phyloP scores from a whole-genome alignment of 2,329 filamentous ascomycete species.

The Hirsutella rhossiliensis region DNA sequence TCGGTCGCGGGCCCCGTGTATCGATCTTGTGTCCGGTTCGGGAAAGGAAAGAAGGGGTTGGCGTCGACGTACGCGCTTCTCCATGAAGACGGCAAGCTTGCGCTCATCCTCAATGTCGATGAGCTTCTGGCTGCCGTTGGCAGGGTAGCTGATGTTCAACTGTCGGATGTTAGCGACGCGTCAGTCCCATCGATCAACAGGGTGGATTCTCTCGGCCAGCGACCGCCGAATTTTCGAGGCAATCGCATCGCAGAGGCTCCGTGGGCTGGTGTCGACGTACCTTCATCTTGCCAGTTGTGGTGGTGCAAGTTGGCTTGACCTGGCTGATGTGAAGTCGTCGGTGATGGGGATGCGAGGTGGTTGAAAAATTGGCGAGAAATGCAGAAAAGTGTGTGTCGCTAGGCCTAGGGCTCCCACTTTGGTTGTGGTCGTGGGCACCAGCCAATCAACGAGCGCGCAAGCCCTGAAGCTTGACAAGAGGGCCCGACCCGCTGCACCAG shows the following conservation, averaged over 20 bases:
- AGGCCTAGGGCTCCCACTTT: conserved; percentile 19
- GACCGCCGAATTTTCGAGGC: background rate
- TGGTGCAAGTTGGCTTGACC: conserved; percentile 33
- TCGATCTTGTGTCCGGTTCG: background rate
- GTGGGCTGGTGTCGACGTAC: conserved; percentile 15
- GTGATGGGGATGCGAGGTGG: conserved; percentile 14
- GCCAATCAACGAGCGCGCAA: conserved; percentile 19
- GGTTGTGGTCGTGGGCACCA: conserved; percentile 5
- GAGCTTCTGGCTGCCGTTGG: conserved; percentile 99
- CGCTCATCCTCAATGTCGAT: conserved; percentile 99
- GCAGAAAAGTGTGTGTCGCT: conserved; percentile 29
- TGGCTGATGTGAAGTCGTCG: conserved; percentile 25
- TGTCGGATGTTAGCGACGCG: conserved; percentile 24
- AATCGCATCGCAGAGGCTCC: background rate
- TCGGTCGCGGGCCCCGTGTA: no score
- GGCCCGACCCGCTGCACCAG: conserved; percentile 4
- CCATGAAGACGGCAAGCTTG: conserved; percentile 98
- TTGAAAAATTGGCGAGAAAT: conserved; percentile 23
- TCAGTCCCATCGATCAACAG: no score
- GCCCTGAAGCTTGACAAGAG: background rate
- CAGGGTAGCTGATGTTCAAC: conserved; percentile 73
- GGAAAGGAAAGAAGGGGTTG: background rate
- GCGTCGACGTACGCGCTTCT: conserved; percentile 67
- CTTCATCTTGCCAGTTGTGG: conserved; percentile 36
- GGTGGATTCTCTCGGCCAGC: no score